Conservation (phyloP, 305 asterid species). For the Fraxinus sp. region DNA sequence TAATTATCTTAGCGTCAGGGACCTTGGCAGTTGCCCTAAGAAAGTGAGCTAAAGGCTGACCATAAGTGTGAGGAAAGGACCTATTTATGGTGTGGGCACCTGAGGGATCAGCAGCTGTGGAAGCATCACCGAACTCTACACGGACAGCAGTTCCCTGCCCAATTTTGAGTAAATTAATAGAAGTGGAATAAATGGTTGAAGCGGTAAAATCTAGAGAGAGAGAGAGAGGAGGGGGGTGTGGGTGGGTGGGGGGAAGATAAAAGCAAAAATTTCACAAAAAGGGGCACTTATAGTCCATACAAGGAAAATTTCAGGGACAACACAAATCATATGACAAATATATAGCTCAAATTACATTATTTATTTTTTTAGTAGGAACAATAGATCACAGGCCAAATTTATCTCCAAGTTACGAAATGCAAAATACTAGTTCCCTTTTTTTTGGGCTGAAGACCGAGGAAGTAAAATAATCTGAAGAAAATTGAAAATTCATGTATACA, state of each 20-base stretch:
- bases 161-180: constrained; percentile 7
- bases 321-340: not conserved
- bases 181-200: not conserved
- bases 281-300: not conserved
- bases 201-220: not conserved
- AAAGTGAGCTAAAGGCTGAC: constrained; percentile 86
- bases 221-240: too few species aligned
- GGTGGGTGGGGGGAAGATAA: not conserved
- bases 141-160: constrained; percentile 88
- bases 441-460: not conserved
- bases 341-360: not conserved
- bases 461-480: not conserved
- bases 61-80: constrained; percentile 77
- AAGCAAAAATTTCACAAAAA: not conserved
- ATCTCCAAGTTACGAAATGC: not conserved
- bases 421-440: not conserved
- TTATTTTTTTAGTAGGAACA: not conserved
- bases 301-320: not conserved
- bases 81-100: constrained; percentile 79
- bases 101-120: constrained; percentile 66
- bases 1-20: constrained; percentile 84
- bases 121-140: constrained; percentile 84
- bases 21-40: constrained; percentile 70
- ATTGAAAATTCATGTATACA: not conserved
- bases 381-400: not conserved